phyloP scores from a whole-genome alignment of 176 grass and related monocot genomes.

The Cocos nucifera region DNA sequence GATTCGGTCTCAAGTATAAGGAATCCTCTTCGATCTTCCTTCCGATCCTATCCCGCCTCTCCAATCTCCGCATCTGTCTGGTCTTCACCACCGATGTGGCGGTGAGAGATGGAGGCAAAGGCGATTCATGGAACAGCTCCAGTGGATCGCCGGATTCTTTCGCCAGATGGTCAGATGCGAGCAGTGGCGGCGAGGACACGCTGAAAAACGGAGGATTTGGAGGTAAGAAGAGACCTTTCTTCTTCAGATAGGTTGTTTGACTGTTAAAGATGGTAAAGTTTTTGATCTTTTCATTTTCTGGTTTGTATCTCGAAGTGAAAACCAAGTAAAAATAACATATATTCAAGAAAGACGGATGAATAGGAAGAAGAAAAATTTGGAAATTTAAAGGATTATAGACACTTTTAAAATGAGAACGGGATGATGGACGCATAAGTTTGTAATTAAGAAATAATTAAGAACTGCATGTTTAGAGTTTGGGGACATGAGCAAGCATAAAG shows the following conservation, averaged over 20 bases:
- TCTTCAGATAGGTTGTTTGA: neutral
- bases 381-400: too few relatives aligned
- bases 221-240: slow-evolving; percentile 17
- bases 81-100: neutral
- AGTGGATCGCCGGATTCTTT: slow-evolving; percentile 37
- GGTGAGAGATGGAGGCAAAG: slow-evolving; percentile 1
- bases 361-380: too few relatives aligned
- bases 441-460: too few relatives aligned
- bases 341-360: too few relatives aligned
- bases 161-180: slow-evolving; percentile 39
- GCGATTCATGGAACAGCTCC: neutral
- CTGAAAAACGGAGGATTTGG: slow-evolving; percentile 11
- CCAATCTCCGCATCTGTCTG: slow-evolving; percentile 5
- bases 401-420: too few relatives aligned
- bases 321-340: too few relatives aligned
- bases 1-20: slow-evolving; percentile 8
- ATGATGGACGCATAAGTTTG: too few relatives aligned
- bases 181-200: slow-evolving; percentile 6
- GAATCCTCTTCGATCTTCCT: neutral
- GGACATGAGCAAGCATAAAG: too few relatives aligned
- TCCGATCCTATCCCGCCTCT: neutral
- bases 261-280: too few relatives aligned
- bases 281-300: too few relatives aligned
- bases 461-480: too few relatives aligned
- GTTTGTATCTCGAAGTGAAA: too few relatives aligned